Evolutionary conservation across 2,329 filamentous ascomycete species (phyloP), one percentile per base, ranked within the genome.

Genomic region (Colletotrichum shisoi): DNA sequence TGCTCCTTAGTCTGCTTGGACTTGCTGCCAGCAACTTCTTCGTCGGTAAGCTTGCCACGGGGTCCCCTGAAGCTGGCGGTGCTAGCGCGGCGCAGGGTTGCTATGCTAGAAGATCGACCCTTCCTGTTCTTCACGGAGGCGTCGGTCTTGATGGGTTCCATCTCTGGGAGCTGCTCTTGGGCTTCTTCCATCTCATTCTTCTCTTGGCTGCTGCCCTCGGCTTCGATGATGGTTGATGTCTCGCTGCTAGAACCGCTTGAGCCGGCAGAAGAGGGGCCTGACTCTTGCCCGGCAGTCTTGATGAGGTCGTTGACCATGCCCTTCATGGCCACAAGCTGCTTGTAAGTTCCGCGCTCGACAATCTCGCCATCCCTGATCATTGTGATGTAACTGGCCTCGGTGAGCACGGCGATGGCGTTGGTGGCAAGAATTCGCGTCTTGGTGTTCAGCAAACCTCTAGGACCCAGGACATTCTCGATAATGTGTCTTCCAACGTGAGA

Each of bases 341-440:
- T 88, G 77, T 95, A 98, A 1, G 94, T 97, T 45, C 95, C 95
- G 72, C 90, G 89, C 77, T 99, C 95, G 44, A 91, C 84, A 61
- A 98, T 89, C 68, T 88, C 89, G 58, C 93, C 92, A 57, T 96
- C 92, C 71, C 91, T 89, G 54, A 99, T 79, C 62, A 99, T 84
- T 57, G 88, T 90, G 73, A 99, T 94, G 77, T 91, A 95, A 77
- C 97, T 92, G 0, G 95, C 91, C 76, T 96, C 91, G 74, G 91
- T 89, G 39, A 99, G 82, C 5, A 99, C 93, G 6, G 93, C 89
- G 65, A 99, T 97, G 0, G 95, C 91, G 76, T 99, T 99, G 21
- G 95, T 99, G 11, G 95, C 94, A 57, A 99, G 84, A 62, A 99
- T 91, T 71, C 94, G 89, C 7, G 94, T 97, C 80, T 98, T 98